Evolutionary conservation across 75 land plant genomes (phyloP).

Genomic region (Cunninghamia lanceolata): DNA sequence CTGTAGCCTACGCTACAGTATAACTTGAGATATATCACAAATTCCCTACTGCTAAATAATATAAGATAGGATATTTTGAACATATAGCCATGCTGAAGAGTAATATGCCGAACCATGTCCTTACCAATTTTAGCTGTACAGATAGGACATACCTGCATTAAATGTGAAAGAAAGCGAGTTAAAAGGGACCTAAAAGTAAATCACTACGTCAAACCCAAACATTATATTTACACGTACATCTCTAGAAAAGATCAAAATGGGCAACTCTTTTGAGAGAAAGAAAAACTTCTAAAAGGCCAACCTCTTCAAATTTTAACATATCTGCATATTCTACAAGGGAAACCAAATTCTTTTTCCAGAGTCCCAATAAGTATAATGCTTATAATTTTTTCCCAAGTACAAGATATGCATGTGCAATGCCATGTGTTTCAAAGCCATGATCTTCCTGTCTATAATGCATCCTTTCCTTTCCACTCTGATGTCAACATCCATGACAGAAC

Average conservation of each 20-base stretch:
- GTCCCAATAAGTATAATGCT: not conserved
- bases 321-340: not conserved
- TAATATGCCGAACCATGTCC: slow-evolving; percentile 71
- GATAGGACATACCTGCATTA: slow-evolving; percentile 76
- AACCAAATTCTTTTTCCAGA: not conserved
- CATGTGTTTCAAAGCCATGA: not conserved
- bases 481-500: not conserved
- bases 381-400: not conserved
- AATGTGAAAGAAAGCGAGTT: not conserved
- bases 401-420: not conserved
- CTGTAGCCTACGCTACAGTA: not conserved
- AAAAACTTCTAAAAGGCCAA: not conserved
- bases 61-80: slow-evolving; percentile 84
- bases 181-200: not conserved
- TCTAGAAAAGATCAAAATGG: not conserved
- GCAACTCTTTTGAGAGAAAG: not conserved
- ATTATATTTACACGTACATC: not conserved
- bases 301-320: not conserved
- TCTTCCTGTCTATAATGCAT: not conserved
- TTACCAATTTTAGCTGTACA: slow-evolving; percentile 58
- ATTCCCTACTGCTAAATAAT: not conserved
- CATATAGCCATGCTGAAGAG: slow-evolving; percentile 65
- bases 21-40: not conserved
- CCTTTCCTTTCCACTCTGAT: not conserved
- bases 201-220: not conserved